Conservation (phyloP, 805 yeast species). For the Metschnikowia koreensis region DNA sequence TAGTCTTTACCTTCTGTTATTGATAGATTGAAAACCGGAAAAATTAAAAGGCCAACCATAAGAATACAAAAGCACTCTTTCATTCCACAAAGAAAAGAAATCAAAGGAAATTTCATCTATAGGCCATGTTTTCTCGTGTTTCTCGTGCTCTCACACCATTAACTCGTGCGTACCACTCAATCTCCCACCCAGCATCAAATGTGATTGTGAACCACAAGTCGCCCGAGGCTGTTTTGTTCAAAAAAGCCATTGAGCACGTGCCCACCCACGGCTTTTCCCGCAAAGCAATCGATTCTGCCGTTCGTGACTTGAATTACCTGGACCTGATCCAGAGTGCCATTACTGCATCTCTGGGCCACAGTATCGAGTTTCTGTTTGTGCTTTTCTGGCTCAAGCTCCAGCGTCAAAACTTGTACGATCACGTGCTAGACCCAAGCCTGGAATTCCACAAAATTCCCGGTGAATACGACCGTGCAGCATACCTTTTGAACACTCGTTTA, state of each 20-base stretch:
- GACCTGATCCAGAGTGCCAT: slow-evolving; percentile 50
- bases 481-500: slow-evolving; percentile 50
- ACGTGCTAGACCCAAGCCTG: slow-evolving; percentile 22
- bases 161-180: slow-evolving; percentile 31
- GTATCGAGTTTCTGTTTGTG: slow-evolving; percentile 51
- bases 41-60: no score
- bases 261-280: slow-evolving; percentile 53
- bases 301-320: slow-evolving; percentile 47
- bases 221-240: slow-evolving; percentile 42
- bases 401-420: slow-evolving; percentile 36
- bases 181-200: slow-evolving; percentile 36
- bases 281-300: slow-evolving; percentile 48
- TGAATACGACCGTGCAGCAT: slow-evolving; percentile 44
- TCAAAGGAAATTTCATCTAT: no score
- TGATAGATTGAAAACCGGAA: no score
- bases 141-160: slow-evolving; percentile 1
- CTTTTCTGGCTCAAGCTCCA: slow-evolving; percentile 47
- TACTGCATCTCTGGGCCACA: slow-evolving; percentile 24
- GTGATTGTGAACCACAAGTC: slow-evolving; percentile 28
- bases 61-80: no score
- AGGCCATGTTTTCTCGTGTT: slow-evolving; percentile 7
- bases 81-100: no score
- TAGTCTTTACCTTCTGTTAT: no score
- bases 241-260: slow-evolving; percentile 39
- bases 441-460: slow-evolving; percentile 27